A percentile compares a stretch with the other conserved stretches of the same genome.
Evolutionary conservation across 2,329 filamentous ascomycete genomes (phyloP).

Genomic region (Domatiomyces catenatus): DNA sequence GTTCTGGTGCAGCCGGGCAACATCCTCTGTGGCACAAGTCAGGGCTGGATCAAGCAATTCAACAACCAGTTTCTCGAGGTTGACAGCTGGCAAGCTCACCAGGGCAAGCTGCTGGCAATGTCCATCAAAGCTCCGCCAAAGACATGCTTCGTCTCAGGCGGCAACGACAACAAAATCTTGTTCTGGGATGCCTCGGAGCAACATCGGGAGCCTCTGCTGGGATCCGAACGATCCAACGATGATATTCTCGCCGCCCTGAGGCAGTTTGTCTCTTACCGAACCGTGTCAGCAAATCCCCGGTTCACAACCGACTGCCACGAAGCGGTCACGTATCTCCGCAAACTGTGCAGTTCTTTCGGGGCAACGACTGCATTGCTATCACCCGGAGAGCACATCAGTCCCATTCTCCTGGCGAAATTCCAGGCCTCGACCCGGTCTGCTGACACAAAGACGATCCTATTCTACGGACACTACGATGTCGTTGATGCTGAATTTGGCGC

Average conservation of each 20-base stretch:
- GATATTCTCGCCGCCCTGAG: slow-evolving; percentile 54
- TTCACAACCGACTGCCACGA: slow-evolving; percentile 84
- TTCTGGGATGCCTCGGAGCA: slow-evolving; percentile 51
- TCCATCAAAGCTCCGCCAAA: slow-evolving; percentile 55
- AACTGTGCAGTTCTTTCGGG: slow-evolving; percentile 81
- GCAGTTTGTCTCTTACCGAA: slow-evolving; percentile 83
- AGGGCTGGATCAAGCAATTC: slow-evolving; percentile 66
- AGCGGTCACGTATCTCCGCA: slow-evolving; percentile 78
- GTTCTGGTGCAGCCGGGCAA: slow-evolving; percentile 50
- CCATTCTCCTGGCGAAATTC: slow-evolving; percentile 85
- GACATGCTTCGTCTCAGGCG: slow-evolving; percentile 83
- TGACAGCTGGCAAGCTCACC: slow-evolving; percentile 64
- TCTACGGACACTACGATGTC: slow-evolving; percentile 97
- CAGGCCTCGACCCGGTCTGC: slow-evolving; percentile 29
- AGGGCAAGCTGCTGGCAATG: slow-evolving; percentile 76
- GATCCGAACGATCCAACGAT: slow-evolving; percentile 28
- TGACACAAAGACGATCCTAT: slow-evolving; percentile 64
- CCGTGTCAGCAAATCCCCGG: slow-evolving; percentile 71
- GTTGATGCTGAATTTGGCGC: slow-evolving; percentile 55
- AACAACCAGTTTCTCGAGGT: slow-evolving; percentile 74
- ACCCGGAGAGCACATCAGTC: slow-evolving; percentile 64
- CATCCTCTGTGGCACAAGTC: slow-evolving; percentile 77
- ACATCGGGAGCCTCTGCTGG: neutral
- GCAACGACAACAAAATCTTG: slow-evolving; percentile 77
- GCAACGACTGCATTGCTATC: slow-evolving; percentile 83